phyloP scores from a whole-genome alignment of 495 filamentous ascomycete species.

The Beverwykella pulmonaria region DNA sequence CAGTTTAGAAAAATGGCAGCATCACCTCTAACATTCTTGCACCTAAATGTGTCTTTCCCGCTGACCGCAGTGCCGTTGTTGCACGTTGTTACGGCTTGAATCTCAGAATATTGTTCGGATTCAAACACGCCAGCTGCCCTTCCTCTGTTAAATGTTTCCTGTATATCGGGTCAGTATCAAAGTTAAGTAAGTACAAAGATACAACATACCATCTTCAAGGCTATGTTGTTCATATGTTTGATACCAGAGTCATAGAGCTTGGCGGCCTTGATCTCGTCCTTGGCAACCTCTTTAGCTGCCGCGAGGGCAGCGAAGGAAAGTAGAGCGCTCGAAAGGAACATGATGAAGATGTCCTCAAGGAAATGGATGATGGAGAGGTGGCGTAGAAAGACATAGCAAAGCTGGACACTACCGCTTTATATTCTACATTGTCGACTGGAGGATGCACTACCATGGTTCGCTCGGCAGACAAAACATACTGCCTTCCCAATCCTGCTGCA shows the following conservation, averaged over 20 bases:
- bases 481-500: slow-evolving; percentile 10
- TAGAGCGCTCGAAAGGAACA: slow-evolving; percentile 11
- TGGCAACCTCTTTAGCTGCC: slow-evolving; percentile 22
- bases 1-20: background rate
- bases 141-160: slow-evolving; percentile 25
- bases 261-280: slow-evolving; percentile 27
- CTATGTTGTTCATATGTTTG: slow-evolving; percentile 32
- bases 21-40: slow-evolving; percentile 46
- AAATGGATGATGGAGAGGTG: background rate
- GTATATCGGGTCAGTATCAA: slow-evolving; percentile 11
- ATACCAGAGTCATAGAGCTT: slow-evolving; percentile 36
- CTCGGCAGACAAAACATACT: slow-evolving; percentile 20
- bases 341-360: background rate
- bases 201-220: slow-evolving; percentile 25
- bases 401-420: slow-evolving; percentile 18
- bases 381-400: background rate
- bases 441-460: slow-evolving; percentile 4
- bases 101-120: slow-evolving; percentile 25
- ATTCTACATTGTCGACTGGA: slow-evolving; percentile 1
- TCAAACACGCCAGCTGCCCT: slow-evolving; percentile 24
- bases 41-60: slow-evolving; percentile 53
- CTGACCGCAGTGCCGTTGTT: slow-evolving; percentile 51
- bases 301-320: slow-evolving; percentile 28
- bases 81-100: slow-evolving; percentile 43
- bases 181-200: background rate